Conservation (phyloP, 2,329 filamentous ascomycete species). For the Stachybotrys echinatus region DNA sequence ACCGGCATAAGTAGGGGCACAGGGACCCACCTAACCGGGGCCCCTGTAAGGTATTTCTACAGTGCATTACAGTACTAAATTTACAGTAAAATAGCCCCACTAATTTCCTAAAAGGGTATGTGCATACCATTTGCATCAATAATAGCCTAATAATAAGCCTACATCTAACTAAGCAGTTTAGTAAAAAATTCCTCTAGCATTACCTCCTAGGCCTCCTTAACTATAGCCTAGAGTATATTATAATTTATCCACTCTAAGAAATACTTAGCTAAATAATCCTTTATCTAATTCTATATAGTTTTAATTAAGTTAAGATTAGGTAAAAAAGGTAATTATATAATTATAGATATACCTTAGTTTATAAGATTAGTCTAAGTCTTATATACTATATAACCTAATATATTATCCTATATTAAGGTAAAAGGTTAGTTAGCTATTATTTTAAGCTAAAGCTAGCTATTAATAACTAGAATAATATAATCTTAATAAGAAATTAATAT, state of each 20-base stretch:
- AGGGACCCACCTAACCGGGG: not conserved
- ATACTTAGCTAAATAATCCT: constrained; percentile 1
- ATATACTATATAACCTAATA: not conserved
- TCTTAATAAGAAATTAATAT: not conserved
- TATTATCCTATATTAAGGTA: not conserved
- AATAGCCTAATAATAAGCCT: not conserved
- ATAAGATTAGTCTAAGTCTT: not conserved
- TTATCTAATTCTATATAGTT: constrained; percentile 1
- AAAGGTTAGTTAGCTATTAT: not conserved
- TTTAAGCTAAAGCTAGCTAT: not conserved
- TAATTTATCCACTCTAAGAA: constrained; percentile 1
- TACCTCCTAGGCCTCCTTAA: constrained; percentile 1
- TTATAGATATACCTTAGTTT: not conserved
- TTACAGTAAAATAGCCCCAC: not conserved
- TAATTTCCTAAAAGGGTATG: not conserved
- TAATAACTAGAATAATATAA: not conserved
- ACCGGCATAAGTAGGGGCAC: not conserved
- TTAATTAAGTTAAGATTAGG: not conserved
- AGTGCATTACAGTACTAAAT: not conserved
- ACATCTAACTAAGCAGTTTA: not conserved
- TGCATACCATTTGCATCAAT: not conserved
- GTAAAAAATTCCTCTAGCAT: not conserved
- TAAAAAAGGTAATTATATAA: not conserved
- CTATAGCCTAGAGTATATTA: not conserved
- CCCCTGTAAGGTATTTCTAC: not conserved